Evolutionary conservation across 192 early-diverging fungal genomes (phyloP).

Genomic region (Dissophora ornata): DNA sequence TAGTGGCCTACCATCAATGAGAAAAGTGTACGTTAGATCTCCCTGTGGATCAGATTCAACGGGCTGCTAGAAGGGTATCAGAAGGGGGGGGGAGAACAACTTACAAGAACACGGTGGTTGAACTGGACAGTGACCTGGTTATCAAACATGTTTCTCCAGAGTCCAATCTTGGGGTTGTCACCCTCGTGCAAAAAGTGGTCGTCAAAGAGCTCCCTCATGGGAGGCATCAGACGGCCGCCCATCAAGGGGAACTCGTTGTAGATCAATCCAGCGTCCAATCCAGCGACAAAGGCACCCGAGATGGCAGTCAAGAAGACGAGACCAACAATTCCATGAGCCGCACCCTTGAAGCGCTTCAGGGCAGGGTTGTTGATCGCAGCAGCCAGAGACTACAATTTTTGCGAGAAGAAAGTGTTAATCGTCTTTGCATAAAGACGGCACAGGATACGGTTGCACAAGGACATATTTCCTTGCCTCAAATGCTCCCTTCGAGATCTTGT

Average conservation of each 20-base stretch:
- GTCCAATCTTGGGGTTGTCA: constrained; percentile 58
- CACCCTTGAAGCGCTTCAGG: constrained; percentile 70
- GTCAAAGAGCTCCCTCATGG: constrained; percentile 70
- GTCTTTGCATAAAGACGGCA: too few species aligned
- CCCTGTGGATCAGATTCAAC: too few species aligned
- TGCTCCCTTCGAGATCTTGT: constrained; percentile 66
- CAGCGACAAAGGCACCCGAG: constrained; percentile 95
- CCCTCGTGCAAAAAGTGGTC: constrained; percentile 58
- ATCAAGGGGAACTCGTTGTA: constrained; percentile 98
- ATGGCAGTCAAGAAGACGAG: constrained; percentile 89
- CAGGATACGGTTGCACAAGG: too few species aligned
- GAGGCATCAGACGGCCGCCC: constrained; percentile 88
- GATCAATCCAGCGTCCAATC: constrained; percentile 94
- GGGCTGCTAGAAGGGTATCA: too few species aligned
- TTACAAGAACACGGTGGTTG: constrained; percentile 89
- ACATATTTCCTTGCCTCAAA: constrained; percentile 51
- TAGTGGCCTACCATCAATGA: constrained; percentile 69
- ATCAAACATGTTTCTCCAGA: constrained; percentile 92
- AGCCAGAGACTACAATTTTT: constrained; percentile 37
- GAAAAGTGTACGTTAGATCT: too few species aligned
- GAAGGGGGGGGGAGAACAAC: too few species aligned
- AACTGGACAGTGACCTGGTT: constrained; percentile 97
- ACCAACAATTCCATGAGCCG: constrained; percentile 69
- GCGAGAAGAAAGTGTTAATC: background rate
- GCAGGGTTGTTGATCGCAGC: constrained; percentile 64